Conservation (phyloP, 768 basidiomycete genomes). For the Suillus brevipes region DNA sequence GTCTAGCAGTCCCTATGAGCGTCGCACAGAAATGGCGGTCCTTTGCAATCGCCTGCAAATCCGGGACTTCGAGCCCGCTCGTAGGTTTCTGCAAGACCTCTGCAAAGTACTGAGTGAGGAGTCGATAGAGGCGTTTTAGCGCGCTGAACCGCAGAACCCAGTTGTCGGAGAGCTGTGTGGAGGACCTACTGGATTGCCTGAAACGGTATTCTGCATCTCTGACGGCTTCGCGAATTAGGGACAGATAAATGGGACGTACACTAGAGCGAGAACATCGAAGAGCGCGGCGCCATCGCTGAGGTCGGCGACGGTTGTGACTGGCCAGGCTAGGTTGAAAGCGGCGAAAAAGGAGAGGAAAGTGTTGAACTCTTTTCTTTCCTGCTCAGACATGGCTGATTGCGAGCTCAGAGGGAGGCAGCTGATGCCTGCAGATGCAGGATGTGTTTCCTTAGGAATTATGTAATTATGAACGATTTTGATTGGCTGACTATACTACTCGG, state of each 20-base stretch:
- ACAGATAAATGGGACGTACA: slow-evolving; percentile 49
- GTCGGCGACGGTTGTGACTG: slow-evolving; percentile 63
- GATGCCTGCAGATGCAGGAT: background rate
- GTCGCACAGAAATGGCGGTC: slow-evolving; percentile 65
- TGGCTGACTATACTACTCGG: background rate
- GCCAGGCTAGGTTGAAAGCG: slow-evolving; percentile 66
- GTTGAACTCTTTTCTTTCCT: slow-evolving; percentile 61
- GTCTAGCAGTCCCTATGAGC: slow-evolving; percentile 52
- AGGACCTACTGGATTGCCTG: slow-evolving; percentile 55
- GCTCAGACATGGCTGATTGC: slow-evolving; percentile 34
- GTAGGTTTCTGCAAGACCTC: slow-evolving; percentile 83
- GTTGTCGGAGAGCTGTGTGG: slow-evolving; percentile 72
- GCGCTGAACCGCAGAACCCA: slow-evolving; percentile 87
- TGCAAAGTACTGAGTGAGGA: slow-evolving; percentile 86
- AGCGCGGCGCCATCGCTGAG: slow-evolving; percentile 80
- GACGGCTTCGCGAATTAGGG: slow-evolving; percentile 1
- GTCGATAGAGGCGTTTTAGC: slow-evolving; percentile 81
- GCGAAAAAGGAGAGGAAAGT: slow-evolving; percentile 83
- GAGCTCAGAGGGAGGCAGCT: no score
- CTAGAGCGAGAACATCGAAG: slow-evolving; percentile 69
- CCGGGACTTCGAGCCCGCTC: slow-evolving; percentile 77
- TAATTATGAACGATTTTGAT: background rate
- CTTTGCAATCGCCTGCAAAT: slow-evolving; percentile 84
- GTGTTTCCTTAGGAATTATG: background rate
- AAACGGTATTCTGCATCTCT: slow-evolving; percentile 87